Conservation (phyloP, 2,329 filamentous ascomycete genomes). For the Ceratocystis smalleyi region DNA sequence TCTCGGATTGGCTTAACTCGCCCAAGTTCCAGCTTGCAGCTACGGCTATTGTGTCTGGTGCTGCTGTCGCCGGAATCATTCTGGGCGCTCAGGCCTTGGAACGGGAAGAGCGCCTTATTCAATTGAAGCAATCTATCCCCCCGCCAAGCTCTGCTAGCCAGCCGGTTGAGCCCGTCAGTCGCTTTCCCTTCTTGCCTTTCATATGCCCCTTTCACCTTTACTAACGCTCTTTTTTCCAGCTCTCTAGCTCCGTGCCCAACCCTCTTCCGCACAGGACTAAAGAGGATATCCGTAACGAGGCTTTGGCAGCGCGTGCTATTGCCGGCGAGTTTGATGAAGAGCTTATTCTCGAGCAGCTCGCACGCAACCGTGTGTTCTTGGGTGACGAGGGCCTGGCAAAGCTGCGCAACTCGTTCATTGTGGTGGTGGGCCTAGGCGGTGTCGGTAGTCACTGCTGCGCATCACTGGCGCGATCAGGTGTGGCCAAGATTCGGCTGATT, state of each 20-base stretch:
- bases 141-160: slow-evolving; percentile 19
- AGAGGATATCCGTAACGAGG: slow-evolving; percentile 45
- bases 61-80: slow-evolving; percentile 43
- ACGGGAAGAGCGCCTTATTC: slow-evolving; percentile 36
- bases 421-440: slow-evolving; percentile 85
- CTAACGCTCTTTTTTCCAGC: slow-evolving; percentile 26
- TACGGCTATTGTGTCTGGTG: slow-evolving; percentile 52
- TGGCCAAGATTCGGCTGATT: slow-evolving; percentile 72
- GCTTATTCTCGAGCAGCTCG: slow-evolving; percentile 84
- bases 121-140: slow-evolving; percentile 47
- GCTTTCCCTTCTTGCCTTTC: background rate
- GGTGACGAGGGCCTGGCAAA: slow-evolving; percentile 64
- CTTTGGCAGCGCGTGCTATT: slow-evolving; percentile 43
- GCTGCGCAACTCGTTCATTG: slow-evolving; percentile 65
- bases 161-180: slow-evolving; percentile 16
- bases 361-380: slow-evolving; percentile 82
- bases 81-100: slow-evolving; percentile 47
- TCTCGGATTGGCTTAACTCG: slow-evolving; percentile 21
- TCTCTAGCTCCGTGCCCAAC: slow-evolving; percentile 45
- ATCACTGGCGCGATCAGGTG: slow-evolving; percentile 74
- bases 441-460: slow-evolving; percentile 86
- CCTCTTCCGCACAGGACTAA: slow-evolving; percentile 34
- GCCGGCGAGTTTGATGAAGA: slow-evolving; percentile 55
- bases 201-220: background rate
- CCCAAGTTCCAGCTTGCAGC: slow-evolving; percentile 48